A percentile compares a stretch with the other conserved stretches of the same genome.
phyloP scores from a whole-genome alignment of 257 asterid genomes.

The Eustoma russellianum region DNA sequence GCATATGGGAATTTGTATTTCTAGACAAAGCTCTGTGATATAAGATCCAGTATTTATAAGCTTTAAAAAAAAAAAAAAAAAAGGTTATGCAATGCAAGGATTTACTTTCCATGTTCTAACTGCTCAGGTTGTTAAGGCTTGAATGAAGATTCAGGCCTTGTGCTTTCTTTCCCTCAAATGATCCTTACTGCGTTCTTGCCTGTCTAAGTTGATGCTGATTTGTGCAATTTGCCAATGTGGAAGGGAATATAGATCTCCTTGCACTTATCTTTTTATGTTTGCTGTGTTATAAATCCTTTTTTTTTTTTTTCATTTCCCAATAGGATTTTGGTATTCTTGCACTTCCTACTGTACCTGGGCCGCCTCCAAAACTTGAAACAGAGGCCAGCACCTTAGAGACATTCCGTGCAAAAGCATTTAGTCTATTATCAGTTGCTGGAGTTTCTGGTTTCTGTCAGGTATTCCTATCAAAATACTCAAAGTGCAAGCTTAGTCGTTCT shows the following conservation, averaged over 20 bases:
- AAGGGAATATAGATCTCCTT: neutral
- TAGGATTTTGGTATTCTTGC: constrained; percentile 70
- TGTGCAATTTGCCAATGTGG: neutral
- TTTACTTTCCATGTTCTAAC: too few species aligned
- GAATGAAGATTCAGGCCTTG: too few species aligned
- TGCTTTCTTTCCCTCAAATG: too few species aligned
- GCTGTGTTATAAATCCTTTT: too few species aligned
- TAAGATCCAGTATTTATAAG: too few species aligned
- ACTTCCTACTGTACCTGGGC: constrained; percentile 85
- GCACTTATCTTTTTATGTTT: constrained; percentile 1
- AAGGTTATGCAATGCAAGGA: too few species aligned
- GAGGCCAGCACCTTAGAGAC: constrained; percentile 50
- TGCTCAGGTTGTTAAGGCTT: too few species aligned
- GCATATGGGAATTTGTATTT: too few species aligned
- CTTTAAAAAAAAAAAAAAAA: too few species aligned
- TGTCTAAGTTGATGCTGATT: neutral
- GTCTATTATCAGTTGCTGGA: constrained; percentile 79
- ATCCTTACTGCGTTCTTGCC: neutral
- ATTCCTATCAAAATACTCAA: too few species aligned
- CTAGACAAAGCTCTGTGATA: too few species aligned
- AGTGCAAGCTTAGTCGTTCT: too few species aligned
- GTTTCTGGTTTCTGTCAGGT: constrained; percentile 44
- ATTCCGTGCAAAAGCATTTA: constrained; percentile 78
- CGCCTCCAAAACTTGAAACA: constrained; percentile 69
- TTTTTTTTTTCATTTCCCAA: neutral